Percentiles rank a stretch among this genome's conserved stretches.
phyloP scores from a whole-genome alignment of 2,329 filamentous ascomycete species.

The Aspergillus glaucus region DNA sequence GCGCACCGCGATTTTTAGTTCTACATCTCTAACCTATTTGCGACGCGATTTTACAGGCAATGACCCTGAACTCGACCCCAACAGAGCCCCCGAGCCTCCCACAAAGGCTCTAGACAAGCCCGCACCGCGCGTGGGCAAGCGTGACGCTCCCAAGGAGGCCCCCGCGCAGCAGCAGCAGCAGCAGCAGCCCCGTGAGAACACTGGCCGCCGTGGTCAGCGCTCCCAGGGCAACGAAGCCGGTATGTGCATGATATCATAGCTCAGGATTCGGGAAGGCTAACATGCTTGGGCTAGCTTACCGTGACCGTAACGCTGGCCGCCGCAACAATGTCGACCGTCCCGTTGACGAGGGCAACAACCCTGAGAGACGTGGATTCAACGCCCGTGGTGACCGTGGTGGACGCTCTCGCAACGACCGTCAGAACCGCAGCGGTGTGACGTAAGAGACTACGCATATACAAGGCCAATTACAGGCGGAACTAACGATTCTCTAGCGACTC shows the following conservation, averaged over 20 bases:
- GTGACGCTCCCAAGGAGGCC: slow-evolving; percentile 72
- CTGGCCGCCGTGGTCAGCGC: slow-evolving; percentile 43
- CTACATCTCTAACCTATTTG: slow-evolving; percentile 24
- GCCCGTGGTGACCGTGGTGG: slow-evolving; percentile 58
- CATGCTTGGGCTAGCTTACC: slow-evolving; percentile 60
- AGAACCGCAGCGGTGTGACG: slow-evolving; percentile 56
- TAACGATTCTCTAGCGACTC: slow-evolving; percentile 28
- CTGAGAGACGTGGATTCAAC: slow-evolving; percentile 40
- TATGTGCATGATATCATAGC: slow-evolving; percentile 46
- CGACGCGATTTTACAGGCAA: slow-evolving; percentile 48
- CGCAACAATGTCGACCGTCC: slow-evolving; percentile 75
- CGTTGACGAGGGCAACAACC: slow-evolving; percentile 59
- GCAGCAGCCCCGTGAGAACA: slow-evolving; percentile 27
- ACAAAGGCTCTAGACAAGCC: slow-evolving; percentile 87
- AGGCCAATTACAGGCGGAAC: slow-evolving; percentile 10
- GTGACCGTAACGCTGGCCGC: slow-evolving; percentile 75
- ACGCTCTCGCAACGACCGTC: slow-evolving; percentile 54
- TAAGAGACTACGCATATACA: slow-evolving; percentile 34
- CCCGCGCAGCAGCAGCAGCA: slow-evolving; percentile 33
- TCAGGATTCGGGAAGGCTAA: not conserved
- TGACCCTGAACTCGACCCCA: slow-evolving; percentile 64
- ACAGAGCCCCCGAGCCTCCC: slow-evolving; percentile 69
- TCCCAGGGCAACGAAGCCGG: slow-evolving; percentile 78
- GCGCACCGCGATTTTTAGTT: slow-evolving; percentile 3
- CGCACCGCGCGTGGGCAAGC: slow-evolving; percentile 70